phyloP scores from a whole-genome alignment of 371 early-diverging fungal genomes.

The Amoeboaphelidium occidentale region DNA sequence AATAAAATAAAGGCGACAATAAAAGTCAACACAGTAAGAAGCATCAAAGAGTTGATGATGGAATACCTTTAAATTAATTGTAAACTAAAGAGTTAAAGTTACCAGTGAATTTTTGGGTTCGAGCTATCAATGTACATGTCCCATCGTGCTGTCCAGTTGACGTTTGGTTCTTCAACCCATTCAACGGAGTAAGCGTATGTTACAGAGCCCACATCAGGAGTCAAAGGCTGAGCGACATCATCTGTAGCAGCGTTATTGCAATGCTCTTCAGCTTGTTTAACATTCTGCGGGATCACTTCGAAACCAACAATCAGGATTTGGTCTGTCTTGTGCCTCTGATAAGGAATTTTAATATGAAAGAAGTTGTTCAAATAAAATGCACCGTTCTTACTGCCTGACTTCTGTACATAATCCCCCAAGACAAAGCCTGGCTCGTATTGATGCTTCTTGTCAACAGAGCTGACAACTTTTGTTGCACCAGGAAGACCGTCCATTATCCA shows the following conservation, averaged over 20 bases:
- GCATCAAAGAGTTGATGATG: slow-evolving; percentile 55
- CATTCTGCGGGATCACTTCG: slow-evolving; percentile 26
- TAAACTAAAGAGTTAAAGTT: no score
- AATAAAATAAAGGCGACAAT: slow-evolving; percentile 40
- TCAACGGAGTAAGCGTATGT: slow-evolving; percentile 30
- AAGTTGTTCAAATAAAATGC: slow-evolving; percentile 28
- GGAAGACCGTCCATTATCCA: slow-evolving; percentile 38
- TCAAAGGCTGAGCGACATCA: not conserved
- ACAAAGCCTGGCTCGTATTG: slow-evolving; percentile 25
- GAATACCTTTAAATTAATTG: slow-evolving; percentile 74
- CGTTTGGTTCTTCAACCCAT: slow-evolving; percentile 25
- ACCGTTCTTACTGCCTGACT: slow-evolving; percentile 5
- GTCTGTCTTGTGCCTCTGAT: slow-evolving; percentile 14
- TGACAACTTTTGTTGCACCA: slow-evolving; percentile 18
- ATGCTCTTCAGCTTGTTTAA: slow-evolving; percentile 10
- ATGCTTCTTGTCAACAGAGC: slow-evolving; percentile 8
- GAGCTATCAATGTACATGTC: not conserved
- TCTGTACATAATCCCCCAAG: no score
- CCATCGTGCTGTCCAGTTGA: slow-evolving; percentile 26
- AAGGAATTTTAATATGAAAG: slow-evolving; percentile 21
- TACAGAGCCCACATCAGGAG: slow-evolving; percentile 3
- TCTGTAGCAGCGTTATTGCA: not conserved
- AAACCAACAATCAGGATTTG: slow-evolving; percentile 27
- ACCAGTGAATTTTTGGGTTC: not conserved
- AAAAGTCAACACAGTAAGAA: slow-evolving; percentile 50